These are phyloP conservation scores for Zasmidium cellare DNA, from an alignment of 2,329 filamentous ascomycete genomes.

Conservation along the genomic window DNA sequence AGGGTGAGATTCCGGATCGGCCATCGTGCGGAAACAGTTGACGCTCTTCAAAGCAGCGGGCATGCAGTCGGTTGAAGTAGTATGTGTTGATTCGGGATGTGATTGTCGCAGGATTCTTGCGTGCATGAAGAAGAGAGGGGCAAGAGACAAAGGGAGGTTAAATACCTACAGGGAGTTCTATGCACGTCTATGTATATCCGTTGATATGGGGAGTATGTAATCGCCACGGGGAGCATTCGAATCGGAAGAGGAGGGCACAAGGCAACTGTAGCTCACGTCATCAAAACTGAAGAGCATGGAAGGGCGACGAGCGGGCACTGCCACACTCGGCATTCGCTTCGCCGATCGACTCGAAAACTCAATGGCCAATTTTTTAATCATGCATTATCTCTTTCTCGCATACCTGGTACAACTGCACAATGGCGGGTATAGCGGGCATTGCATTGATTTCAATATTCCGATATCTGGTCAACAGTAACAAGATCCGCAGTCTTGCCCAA, in stretches of 20 bases:
- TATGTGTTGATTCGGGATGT: neutral
- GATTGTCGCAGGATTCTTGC: neutral
- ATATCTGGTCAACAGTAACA: neutral
- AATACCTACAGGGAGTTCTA: neutral
- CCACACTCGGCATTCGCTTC: no score
- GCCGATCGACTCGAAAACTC: no score
- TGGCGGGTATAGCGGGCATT: neutral
- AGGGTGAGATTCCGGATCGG: neutral
- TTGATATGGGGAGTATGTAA: no score
- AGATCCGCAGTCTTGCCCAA: neutral
- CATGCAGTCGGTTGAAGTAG: neutral
- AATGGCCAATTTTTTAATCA: no score
- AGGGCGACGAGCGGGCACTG: no score
- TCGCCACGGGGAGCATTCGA: no score
- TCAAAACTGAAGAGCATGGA: no score
- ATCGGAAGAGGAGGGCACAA: no score
- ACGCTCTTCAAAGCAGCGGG: slow-evolving; percentile 2
- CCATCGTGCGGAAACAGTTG: neutral
- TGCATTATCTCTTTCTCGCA: no score
- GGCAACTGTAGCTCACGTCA: no score
- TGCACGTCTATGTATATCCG: neutral
- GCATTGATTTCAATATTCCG: neutral
- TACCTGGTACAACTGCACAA: neutral
- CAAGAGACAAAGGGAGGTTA: neutral
- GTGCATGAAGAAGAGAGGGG: neutral